Percentiles rank a stretch among this genome's conserved stretches.
Evolutionary conservation across 2,329 filamentous ascomycete species (phyloP).

Genomic region (Diaporthe vexans): DNA sequence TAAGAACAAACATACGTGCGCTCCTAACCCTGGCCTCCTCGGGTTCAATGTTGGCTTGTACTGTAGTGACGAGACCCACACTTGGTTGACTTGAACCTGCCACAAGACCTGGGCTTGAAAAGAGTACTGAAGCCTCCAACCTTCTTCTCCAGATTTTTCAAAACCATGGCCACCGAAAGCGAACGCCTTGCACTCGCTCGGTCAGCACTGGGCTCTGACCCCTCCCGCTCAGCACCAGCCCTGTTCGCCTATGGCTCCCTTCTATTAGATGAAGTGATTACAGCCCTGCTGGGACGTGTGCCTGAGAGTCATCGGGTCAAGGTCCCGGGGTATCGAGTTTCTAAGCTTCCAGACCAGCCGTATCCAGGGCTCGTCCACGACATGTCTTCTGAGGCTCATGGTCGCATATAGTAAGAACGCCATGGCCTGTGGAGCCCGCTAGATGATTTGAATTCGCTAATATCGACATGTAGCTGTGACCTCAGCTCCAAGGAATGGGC

Average conservation of each 20-base stretch:
- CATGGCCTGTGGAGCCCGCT: background rate
- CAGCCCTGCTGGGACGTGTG: conserved; percentile 40
- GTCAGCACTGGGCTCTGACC: conserved; percentile 17
- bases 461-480: background rate
- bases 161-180: conserved; percentile 9
- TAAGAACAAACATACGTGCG: background rate
- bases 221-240: conserved; percentile 22
- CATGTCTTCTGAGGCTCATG: conserved; percentile 19
- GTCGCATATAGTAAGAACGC: conserved; percentile 35
- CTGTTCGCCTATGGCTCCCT: conserved; percentile 41
- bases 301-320: conserved; percentile 17
- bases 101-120: background rate
- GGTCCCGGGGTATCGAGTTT: conserved; percentile 40
- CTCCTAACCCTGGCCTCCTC: conserved; percentile 8
- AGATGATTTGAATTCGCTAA: background rate
- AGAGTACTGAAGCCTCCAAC: background rate
- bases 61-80: too few species aligned
- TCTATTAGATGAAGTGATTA: conserved; percentile 38
- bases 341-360: conserved; percentile 36
- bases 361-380: conserved; percentile 42
- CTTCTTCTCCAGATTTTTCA: background rate
- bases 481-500: conserved; percentile 37
- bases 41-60: too few species aligned
- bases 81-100: background rate
- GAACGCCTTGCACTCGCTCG: conserved; percentile 23